Base-by-base conservation (phyloP, 768 basidiomycete species). In the Suillus subaureus region DNA sequence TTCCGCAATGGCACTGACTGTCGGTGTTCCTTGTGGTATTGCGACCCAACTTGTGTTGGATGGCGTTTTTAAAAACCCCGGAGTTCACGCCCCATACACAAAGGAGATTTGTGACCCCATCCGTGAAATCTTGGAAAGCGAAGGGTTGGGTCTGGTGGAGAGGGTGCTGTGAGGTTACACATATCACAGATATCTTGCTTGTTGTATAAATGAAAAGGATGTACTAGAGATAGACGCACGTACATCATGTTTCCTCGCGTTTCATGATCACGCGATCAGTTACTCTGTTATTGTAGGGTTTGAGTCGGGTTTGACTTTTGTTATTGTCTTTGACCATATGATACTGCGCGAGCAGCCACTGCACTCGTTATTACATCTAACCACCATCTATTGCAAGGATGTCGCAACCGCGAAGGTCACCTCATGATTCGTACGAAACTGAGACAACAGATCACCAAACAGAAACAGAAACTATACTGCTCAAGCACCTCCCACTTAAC, bases 11-110 rank as follows among this genome's bases (percentile, higher is more conserved):
- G 95, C 96, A 61, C 78, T 85, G 39, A 90, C 91, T 31, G 97
- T 99, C 58, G 97, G 97, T 66, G 76, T 98, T 15, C 97, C 97
- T 1, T 96, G 94, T 73, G 97, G 96, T 68, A 92, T 98, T 72
- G 96, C 97, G 2, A 87, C 89, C 0, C 95, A 98, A 81, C 83
- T 96, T 67, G 87, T 99, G 31, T 82, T 99, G 56, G 95, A 98
- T 71, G 96, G 96, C 68, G 85, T 88, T 54, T 79, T 98, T 73
- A 86, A 79, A 68, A 86, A 82, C 43, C 87, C 91, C 16, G 97
- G 97, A 72, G 85, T 99, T 7, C 86, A 88, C 58, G 91, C 88
- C 13, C 97, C 97, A 3, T 98, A 99, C 79, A 86, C 85, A 65
- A 90, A 91, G 79, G 90, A 92, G 74, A 86, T 94, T 43, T 93